Conservation (phyloP, 768 basidiomycete species). For the Lactarius pseudohatsudake region DNA sequence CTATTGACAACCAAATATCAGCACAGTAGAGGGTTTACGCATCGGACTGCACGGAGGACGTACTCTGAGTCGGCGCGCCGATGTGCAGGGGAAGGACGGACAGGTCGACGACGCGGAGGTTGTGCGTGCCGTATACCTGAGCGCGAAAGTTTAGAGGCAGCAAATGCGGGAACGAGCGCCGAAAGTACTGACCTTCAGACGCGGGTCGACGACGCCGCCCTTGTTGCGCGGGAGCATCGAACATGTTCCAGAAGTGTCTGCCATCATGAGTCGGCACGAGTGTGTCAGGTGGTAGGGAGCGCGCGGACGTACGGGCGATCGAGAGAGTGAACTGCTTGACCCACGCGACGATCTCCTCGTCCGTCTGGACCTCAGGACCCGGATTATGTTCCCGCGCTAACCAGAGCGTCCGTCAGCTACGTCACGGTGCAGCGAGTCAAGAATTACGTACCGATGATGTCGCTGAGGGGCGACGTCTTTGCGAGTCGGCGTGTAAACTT, state of each 20-base stretch:
- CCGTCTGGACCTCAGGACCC: conserved; percentile 34
- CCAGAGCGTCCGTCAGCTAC: background rate
- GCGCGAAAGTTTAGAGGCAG: background rate
- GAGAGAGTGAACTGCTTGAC: conserved; percentile 10
- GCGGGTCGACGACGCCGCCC: conserved; percentile 51
- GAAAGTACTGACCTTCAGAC: conserved; percentile 40
- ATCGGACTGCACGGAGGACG: conserved; percentile 2
- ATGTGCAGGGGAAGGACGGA: conserved; percentile 54
- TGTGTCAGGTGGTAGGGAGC: conserved; percentile 32
- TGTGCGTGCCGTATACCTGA: conserved; percentile 56
- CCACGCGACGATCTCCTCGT: conserved; percentile 33
- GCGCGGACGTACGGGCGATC: conserved; percentile 21
- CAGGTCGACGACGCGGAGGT: conserved; percentile 56
- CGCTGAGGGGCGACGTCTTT: conserved; percentile 32
- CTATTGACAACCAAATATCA: conserved; percentile 6
- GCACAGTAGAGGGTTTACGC: background rate
- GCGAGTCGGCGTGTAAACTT: conserved; percentile 35
- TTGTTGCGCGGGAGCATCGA: conserved; percentile 56
- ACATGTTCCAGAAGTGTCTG: conserved; percentile 49
- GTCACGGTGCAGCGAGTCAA: no score
- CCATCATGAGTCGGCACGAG: background rate
- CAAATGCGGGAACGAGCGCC: background rate
- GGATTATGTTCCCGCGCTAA: conserved; percentile 37
- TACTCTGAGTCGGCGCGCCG: conserved; percentile 48
- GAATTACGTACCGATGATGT: conserved; percentile 30